Evolutionary conservation across 352 stramenopile species (phyloP).

Genomic region (Phytopythium mirpurense): DNA sequence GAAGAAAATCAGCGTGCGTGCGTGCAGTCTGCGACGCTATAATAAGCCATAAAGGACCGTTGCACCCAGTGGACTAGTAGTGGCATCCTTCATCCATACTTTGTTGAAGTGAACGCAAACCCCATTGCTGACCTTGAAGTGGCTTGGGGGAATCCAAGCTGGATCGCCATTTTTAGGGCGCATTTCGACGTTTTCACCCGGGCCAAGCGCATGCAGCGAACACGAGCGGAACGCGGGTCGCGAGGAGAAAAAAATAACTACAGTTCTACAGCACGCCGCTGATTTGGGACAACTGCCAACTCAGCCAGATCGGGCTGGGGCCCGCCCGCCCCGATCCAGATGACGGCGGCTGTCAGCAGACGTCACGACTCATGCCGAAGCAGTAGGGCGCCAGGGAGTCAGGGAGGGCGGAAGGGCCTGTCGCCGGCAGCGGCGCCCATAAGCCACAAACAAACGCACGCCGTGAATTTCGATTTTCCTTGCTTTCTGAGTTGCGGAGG

Average conservation of each 20-base stretch:
- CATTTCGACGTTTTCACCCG: background rate
- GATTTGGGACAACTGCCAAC: background rate
- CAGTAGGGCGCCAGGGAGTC: background rate
- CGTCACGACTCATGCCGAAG: background rate
- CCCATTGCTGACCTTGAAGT: background rate
- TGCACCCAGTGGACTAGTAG: no score
- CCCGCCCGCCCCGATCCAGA: background rate
- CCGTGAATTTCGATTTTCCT: background rate
- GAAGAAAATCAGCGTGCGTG: slow-evolving; percentile 8
- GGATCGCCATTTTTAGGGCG: no score
- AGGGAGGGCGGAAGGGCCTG: background rate
- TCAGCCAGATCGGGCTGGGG: no score
- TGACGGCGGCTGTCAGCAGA: background rate
- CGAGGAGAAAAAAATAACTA: background rate
- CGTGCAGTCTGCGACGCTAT: background rate
- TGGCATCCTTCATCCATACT: background rate
- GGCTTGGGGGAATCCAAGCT: no score
- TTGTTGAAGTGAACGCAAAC: background rate
- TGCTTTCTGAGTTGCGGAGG: background rate
- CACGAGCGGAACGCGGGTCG: background rate
- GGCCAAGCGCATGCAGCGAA: background rate
- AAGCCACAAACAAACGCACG: background rate
- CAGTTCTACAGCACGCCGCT: background rate
- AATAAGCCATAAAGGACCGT: background rate
- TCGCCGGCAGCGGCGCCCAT: background rate